Conservation (phyloP, 1,139 yeast species). For the Yamadazyma atlantica region DNA sequence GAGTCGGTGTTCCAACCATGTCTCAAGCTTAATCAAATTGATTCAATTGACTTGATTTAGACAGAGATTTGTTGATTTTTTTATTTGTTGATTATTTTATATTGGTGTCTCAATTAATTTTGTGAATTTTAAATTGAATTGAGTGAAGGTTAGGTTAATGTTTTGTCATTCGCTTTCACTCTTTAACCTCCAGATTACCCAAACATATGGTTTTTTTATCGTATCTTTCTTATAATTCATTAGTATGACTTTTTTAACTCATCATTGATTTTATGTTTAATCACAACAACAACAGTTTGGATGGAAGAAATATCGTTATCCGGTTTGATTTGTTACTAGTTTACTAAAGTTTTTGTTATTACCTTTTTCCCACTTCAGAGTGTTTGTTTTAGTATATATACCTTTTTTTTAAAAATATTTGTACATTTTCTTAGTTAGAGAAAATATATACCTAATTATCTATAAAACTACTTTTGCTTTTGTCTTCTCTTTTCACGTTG, state of each 20-base stretch:
- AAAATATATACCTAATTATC: conserved; percentile 2
- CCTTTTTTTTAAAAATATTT: neutral
- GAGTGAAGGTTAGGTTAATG: too few species aligned
- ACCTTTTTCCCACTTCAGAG: neutral
- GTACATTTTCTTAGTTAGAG: neutral
- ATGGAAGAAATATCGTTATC: neutral
- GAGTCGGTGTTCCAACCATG: conserved; percentile 87
- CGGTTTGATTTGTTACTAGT: neutral
- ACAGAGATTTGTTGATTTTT: neutral
- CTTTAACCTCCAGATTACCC: too few species aligned
- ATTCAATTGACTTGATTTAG: too few species aligned
- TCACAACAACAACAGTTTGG: too few species aligned
- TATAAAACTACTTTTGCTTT: conserved; percentile 36
- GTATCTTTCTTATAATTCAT: too few species aligned
- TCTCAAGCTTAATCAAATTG: conserved; percentile 63
- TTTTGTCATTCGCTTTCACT: too few species aligned
- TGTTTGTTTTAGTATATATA: conserved; percentile 2
- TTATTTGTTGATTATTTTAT: neutral
- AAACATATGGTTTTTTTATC: too few species aligned
- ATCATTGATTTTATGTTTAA: too few species aligned
- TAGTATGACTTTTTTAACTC: too few species aligned
- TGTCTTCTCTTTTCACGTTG: conserved; percentile 79
- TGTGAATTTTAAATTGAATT: too few species aligned
- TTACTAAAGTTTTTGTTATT: neutral
- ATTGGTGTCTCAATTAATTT: too few species aligned